Base-by-base conservation (phyloP, 2,329 filamentous ascomycete species). In the Sporothrix variecibatus region DNA sequence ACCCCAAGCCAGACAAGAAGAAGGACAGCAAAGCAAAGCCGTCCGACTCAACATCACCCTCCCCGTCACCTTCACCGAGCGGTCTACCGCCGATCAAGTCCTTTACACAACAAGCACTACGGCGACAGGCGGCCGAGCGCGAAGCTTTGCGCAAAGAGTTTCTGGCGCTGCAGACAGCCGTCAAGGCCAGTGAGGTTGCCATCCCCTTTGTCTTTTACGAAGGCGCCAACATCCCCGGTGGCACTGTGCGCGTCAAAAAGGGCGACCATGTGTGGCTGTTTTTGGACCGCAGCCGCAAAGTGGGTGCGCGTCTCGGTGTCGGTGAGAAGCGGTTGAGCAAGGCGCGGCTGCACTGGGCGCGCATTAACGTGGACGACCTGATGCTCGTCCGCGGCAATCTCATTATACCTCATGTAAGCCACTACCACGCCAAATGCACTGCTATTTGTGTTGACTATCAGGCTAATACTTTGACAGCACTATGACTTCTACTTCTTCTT, bases 201-300 rank as follows among this genome's bases (percentile, higher is more conserved):
- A 92, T 99, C 43, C 96, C 96, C 0, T 99, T 98, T 82, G 94
- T 98, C 3, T 98, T 98, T 81, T 98, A 98, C 83, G 95, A 98
- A 78, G 96, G 96, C 20, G 94, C 94, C 28, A 95, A 97, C 81
- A 92, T 93, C 12, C 93, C 95, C 0, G 94, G 94, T 20, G 95
- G 95, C 1, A 88, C 88, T 17, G 95, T 95, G 67, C 91, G 92
- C 75, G 89, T 98, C 70, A 97, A 94, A 82, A 99, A 99, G 83
- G 95, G 96, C 11, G 96, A 98, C 80, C 92, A 91, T 73, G 87
- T 97, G 34, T 98, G 96, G 96, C 85, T 98, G 1, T 97, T 98
- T 77, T 85, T 99, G 2, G 96, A 99, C 82, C 91, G 93, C 79
- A 96, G 94, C 79, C 88, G 95, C 76, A 98, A 97, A 81, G 91